These are phyloP conservation scores for Ceratocystis alfenasii DNA, from an alignment of 2,329 filamentous ascomycete genomes.

Conservation along the genomic window DNA sequence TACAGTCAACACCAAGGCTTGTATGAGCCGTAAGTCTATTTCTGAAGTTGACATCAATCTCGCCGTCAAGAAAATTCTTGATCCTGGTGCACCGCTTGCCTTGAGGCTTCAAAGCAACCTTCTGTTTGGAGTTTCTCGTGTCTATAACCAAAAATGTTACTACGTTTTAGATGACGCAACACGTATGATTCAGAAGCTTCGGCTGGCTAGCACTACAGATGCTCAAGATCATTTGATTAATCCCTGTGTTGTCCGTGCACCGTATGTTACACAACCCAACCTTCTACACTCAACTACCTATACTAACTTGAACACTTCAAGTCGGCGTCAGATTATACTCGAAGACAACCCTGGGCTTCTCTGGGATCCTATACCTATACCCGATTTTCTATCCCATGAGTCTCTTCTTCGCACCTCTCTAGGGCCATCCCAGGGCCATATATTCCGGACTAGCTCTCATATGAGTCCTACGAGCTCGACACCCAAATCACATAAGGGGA, in stretches of 20 bases:
- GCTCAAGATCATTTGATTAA: conserved; percentile 39
- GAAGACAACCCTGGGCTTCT: conserved; percentile 74
- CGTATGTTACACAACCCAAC: conserved; percentile 40
- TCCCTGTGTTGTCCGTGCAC: conserved; percentile 55
- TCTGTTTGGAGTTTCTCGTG: conserved; percentile 71
- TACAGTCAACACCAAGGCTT: conserved; percentile 63
- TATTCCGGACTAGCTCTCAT: conserved; percentile 14
- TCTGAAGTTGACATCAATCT: conserved; percentile 75
- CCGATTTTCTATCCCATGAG: conserved; percentile 34
- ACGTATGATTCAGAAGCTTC: conserved; percentile 34
- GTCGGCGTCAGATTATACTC: conserved; percentile 63
- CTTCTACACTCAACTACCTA: neutral
- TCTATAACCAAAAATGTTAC: conserved; percentile 75
- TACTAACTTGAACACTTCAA: conserved; percentile 29
- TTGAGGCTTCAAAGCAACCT: conserved; percentile 81
- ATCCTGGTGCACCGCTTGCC: conserved; percentile 72
- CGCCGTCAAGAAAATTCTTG: conserved; percentile 78
- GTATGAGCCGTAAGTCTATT: conserved; percentile 77
- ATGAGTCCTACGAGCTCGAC: conserved; percentile 19
- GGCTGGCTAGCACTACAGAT: conserved; percentile 28
- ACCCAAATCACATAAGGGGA: neutral
- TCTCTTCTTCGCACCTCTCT: conserved; percentile 15
- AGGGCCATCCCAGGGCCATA: neutral
- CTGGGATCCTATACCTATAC: conserved; percentile 47
- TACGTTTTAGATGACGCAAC: conserved; percentile 77